Percentiles rank a stretch among this genome's conserved stretches.
These are phyloP conservation scores for Populus davidiana DNA, from an alignment of 345 rosid genomes.

Conservation along the genomic window DNA sequence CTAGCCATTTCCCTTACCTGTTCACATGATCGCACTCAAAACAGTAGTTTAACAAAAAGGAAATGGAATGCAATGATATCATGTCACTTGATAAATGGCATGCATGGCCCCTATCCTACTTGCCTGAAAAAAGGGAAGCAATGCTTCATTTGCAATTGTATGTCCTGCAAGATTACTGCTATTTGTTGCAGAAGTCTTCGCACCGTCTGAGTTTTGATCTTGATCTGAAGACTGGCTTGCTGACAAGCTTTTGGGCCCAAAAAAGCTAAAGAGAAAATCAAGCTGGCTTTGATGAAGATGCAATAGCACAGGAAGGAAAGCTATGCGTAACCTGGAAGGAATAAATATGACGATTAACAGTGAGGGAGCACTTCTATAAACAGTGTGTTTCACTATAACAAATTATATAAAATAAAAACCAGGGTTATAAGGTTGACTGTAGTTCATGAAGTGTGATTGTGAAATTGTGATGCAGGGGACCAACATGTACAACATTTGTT, in stretches of 20 bases:
- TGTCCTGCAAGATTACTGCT: slow-evolving; percentile 34
- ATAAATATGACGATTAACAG: slow-evolving; percentile 19
- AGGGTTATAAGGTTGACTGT: background rate
- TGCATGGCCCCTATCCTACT: slow-evolving; percentile 17
- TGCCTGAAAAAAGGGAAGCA: slow-evolving; percentile 98
- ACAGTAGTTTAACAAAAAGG: background rate
- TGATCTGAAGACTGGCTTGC: slow-evolving; percentile 42
- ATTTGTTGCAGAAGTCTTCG: slow-evolving; percentile 25
- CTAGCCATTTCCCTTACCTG: background rate
- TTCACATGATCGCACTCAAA: background rate
- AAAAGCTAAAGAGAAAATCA: slow-evolving; percentile 80
- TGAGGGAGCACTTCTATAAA: background rate
- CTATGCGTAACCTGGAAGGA: slow-evolving; percentile 60
- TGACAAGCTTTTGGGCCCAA: slow-evolving; percentile 52
- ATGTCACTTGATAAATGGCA: slow-evolving; percentile 10
- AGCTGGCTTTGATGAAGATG: slow-evolving; percentile 95
- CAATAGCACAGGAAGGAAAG: slow-evolving; percentile 73
- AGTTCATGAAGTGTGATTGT: background rate
- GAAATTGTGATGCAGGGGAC: background rate
- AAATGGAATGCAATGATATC: background rate
- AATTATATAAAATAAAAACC: background rate
- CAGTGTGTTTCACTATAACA: background rate
- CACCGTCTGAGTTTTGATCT: slow-evolving; percentile 37
- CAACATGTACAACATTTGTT: background rate
- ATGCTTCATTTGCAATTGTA: slow-evolving; percentile 66